Conservation (phyloP, 1,284 basidiomycete species). For the Pseudozyma thailandica region DNA sequence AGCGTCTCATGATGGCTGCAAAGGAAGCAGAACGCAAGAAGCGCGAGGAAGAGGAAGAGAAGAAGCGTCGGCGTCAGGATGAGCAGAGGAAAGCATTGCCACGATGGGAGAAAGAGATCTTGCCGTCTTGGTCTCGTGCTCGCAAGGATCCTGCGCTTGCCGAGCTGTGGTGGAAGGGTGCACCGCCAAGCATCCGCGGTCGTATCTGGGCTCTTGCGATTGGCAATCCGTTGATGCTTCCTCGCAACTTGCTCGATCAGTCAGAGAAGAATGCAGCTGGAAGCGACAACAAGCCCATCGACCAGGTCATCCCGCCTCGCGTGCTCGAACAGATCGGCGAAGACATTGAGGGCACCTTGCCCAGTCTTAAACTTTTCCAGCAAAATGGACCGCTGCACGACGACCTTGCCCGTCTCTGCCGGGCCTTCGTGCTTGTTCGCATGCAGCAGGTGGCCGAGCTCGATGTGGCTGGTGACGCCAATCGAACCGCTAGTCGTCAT, state of each 20-base stretch:
- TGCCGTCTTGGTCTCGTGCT: constrained; percentile 84
- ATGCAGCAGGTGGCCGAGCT: constrained; percentile 76
- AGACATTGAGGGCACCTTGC: constrained; percentile 84
- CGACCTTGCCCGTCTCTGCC: constrained; percentile 86
- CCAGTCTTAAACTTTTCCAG: constrained; percentile 86
- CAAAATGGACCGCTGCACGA: constrained; percentile 82
- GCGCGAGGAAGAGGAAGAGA: constrained; percentile 46
- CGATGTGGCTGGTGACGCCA: constrained; percentile 28
- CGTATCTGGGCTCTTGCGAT: constrained; percentile 87
- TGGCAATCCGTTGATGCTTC: constrained; percentile 87
- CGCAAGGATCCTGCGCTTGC: constrained; percentile 76
- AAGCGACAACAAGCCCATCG: not conserved
- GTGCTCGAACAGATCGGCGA: constrained; percentile 79
- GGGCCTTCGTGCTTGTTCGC: constrained; percentile 89
- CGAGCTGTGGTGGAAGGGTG: constrained; percentile 89
- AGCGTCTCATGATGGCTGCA: constrained; percentile 82
- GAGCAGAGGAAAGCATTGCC: constrained; percentile 76
- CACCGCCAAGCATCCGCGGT: constrained; percentile 85
- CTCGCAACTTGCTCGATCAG: constrained; percentile 51
- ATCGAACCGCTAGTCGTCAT: constrained; percentile 18
- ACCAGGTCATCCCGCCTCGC: constrained; percentile 18
- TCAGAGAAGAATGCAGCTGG: constrained; percentile 22
- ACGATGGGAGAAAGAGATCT: constrained; percentile 81
- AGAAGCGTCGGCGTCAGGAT: constrained; percentile 29
- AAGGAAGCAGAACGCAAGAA: constrained; percentile 51